Conservation (phyloP, 2,329 filamentous ascomycete genomes). For the Clonostachys rhizophaga region DNA sequence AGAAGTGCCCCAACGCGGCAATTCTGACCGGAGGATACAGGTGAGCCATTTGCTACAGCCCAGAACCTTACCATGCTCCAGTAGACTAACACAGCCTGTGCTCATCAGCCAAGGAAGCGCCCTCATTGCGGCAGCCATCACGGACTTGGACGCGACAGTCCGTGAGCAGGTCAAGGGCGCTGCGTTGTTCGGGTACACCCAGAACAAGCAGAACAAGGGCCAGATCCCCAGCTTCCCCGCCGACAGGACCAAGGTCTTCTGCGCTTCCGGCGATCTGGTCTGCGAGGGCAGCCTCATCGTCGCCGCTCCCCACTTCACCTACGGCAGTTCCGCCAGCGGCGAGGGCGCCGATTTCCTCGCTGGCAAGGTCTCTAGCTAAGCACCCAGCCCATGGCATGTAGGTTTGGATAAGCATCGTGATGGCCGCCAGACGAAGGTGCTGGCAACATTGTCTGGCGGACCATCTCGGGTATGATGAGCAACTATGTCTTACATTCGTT, state of each 20-base stretch:
- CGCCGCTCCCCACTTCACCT: conserved; percentile 23
- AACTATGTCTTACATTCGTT: too few species aligned
- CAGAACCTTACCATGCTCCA: not conserved
- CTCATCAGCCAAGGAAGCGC: conserved; percentile 31
- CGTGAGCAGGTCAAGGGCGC: conserved; percentile 27
- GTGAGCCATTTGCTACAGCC: conserved; percentile 1
- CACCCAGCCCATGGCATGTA: too few species aligned
- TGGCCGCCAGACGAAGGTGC: too few species aligned
- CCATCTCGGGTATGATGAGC: too few species aligned
- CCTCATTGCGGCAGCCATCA: conserved; percentile 30
- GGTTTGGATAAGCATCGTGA: too few species aligned
- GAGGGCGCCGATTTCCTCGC: conserved; percentile 2
- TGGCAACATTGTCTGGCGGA: too few species aligned
- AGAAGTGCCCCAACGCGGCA: conserved; percentile 36
- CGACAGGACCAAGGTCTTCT: conserved; percentile 27
- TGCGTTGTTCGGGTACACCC: conserved; percentile 33
- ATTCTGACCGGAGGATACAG: conserved; percentile 35
- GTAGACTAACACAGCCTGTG: not conserved
- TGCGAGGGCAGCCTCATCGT: conserved; percentile 30
- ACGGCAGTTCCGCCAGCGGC: conserved; percentile 9
- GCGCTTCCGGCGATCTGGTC: conserved; percentile 26
- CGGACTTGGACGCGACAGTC: conserved; percentile 18
- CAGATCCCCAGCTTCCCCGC: conserved; percentile 28
- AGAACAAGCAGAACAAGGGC: conserved; percentile 33
- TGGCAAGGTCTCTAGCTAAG: not conserved